These are phyloP conservation scores for Keithomyces neogunnii DNA, from an alignment of 2,329 filamentous ascomycete genomes.

Conservation along the genomic window DNA sequence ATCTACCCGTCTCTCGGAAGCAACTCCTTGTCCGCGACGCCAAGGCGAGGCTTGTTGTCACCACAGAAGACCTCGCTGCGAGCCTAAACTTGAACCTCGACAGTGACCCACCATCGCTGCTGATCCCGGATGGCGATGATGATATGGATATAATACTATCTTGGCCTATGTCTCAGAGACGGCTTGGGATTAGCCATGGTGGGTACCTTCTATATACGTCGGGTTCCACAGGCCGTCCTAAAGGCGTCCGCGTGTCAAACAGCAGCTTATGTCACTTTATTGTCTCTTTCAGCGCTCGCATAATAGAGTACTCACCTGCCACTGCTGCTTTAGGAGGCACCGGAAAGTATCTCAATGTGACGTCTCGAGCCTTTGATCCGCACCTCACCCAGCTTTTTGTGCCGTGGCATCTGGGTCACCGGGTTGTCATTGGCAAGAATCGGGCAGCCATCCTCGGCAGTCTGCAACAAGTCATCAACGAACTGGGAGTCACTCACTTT, in stretches of 20 bases:
- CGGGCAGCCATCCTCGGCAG: slow-evolving; percentile 20
- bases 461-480: slow-evolving; percentile 30
- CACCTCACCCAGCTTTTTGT: slow-evolving; percentile 17
- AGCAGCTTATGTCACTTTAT: slow-evolving; percentile 32
- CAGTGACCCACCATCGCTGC: slow-evolving; percentile 4
- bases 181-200: neutral
- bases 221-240: slow-evolving; percentile 58
- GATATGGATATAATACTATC: slow-evolving; percentile 4
- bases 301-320: slow-evolving; percentile 9
- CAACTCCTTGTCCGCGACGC: slow-evolving; percentile 55
- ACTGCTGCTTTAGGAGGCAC: slow-evolving; percentile 12
- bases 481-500: slow-evolving; percentile 52
- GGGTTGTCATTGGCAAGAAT: slow-evolving; percentile 3
- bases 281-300: neutral
- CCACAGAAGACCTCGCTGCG: slow-evolving; percentile 22
- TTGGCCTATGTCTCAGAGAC: neutral
- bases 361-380: slow-evolving; percentile 16
- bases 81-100: slow-evolving; percentile 6
- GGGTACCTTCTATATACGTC: slow-evolving; percentile 57
- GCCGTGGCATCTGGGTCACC: slow-evolving; percentile 3
- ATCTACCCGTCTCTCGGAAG: slow-evolving; percentile 49
- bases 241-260: slow-evolving; percentile 55
- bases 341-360: slow-evolving; percentile 16
- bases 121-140: slow-evolving; percentile 7
- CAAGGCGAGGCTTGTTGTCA: slow-evolving; percentile 38